phyloP scores from a whole-genome alignment of 768 basidiomycete species.

The Exidia glandulosa region DNA sequence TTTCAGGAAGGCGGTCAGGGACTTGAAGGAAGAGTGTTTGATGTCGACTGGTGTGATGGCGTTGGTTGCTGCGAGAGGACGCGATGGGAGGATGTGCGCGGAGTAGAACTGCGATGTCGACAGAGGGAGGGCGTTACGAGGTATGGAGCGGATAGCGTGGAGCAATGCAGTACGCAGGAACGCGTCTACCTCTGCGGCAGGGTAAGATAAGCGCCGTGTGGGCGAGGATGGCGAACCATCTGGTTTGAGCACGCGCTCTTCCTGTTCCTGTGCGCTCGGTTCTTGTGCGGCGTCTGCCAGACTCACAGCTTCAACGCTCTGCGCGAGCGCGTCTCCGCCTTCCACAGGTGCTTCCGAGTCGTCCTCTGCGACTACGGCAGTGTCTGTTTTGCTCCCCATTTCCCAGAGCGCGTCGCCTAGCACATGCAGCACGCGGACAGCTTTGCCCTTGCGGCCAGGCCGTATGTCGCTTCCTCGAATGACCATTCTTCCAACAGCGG shows the following conservation, averaged over 20 bases:
- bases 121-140: constrained; percentile 56
- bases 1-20: constrained; percentile 72
- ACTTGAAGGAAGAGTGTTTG: constrained; percentile 72
- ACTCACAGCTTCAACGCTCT: not conserved
- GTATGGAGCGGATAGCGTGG: constrained; percentile 47
- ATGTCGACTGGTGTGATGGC: constrained; percentile 44
- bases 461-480: constrained; percentile 38
- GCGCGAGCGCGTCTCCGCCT: constrained; percentile 4
- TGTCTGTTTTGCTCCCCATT: constrained; percentile 52
- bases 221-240: not conserved
- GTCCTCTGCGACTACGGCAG: constrained; percentile 30
- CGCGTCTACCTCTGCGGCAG: constrained; percentile 36
- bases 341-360: constrained; percentile 5
- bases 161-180: constrained; percentile 52
- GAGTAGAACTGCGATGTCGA: constrained; percentile 68
- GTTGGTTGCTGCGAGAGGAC: constrained; percentile 37
- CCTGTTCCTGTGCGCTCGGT: not conserved
- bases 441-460: constrained; percentile 60
- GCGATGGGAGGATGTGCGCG: constrained; percentile 61
- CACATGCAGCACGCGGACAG: constrained; percentile 58
- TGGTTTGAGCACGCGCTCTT: not conserved
- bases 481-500: constrained; percentile 65
- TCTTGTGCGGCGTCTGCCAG: not conserved
- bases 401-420: constrained; percentile 73
- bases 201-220: not conserved